These are phyloP conservation scores for Plasmodium malariae DNA, from an alignment of 169 alveolate species.

Conservation along the genomic window DNA sequence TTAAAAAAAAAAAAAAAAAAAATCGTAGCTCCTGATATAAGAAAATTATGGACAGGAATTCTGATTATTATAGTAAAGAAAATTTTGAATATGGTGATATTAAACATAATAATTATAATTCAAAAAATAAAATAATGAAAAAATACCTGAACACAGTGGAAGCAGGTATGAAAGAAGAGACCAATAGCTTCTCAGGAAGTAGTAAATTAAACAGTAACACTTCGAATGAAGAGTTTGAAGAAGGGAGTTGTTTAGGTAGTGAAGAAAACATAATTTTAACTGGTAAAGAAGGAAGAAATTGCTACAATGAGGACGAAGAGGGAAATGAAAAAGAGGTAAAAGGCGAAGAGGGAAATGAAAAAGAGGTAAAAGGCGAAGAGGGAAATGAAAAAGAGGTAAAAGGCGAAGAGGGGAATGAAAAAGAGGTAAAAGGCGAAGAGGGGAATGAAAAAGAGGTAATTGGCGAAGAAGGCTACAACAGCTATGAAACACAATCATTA, in stretches of 20 bases:
- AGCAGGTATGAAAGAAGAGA: constrained; percentile 39
- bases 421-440: too few species aligned
- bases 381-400: too few species aligned
- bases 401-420: too few species aligned
- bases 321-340: background rate
- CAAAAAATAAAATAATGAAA: constrained; percentile 33
- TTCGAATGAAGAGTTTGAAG: constrained; percentile 25
- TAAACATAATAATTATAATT: constrained; percentile 9
- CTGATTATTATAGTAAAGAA: too few species aligned
- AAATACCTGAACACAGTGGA: constrained; percentile 39
- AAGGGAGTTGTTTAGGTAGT: constrained; percentile 38
- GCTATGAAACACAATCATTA: background rate
- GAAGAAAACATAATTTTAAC: constrained; percentile 43
- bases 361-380: constrained; percentile 2
- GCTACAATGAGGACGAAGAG: background rate
- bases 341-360: background rate
- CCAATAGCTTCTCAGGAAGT: background rate
- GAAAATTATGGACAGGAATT: too few species aligned
- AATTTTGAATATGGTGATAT: constrained; percentile 17
- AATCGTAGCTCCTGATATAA: too few species aligned
- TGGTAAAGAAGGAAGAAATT: constrained; percentile 8
- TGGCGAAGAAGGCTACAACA: background rate
- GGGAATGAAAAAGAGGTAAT: background rate
- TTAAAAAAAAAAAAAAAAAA: too few species aligned
- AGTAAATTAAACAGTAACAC: constrained; percentile 1